These are phyloP conservation scores for Cyberlindnera nakhonratchasimensis DNA, from an alignment of 805 yeast genomes.

Conservation along the genomic window DNA sequence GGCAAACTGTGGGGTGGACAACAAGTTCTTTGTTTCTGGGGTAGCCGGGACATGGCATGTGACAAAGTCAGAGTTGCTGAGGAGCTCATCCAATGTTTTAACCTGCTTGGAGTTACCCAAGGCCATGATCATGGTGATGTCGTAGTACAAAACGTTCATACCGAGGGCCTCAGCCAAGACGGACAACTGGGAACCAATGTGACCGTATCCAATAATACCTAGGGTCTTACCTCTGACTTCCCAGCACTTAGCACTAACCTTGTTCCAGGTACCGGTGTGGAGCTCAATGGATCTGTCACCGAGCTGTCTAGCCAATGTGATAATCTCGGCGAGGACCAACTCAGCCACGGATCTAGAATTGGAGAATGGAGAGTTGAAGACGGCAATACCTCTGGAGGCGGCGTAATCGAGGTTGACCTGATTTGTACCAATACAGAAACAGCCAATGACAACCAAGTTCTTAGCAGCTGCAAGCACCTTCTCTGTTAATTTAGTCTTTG, in stretches of 20 bases:
- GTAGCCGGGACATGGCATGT: constrained; percentile 94
- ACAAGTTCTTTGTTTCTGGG: constrained; percentile 85
- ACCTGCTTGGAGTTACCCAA: constrained; percentile 97
- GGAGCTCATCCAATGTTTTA: constrained; percentile 74
- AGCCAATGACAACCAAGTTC: constrained; percentile 87
- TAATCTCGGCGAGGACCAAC: constrained; percentile 91
- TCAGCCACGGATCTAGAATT: constrained; percentile 99
- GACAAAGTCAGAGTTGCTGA: constrained; percentile 80
- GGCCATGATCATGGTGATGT: constrained; percentile 88
- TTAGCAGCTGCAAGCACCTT: constrained; percentile 80
- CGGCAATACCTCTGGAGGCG: constrained; percentile 90
- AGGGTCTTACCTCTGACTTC: constrained; percentile 98
- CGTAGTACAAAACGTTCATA: constrained; percentile 93
- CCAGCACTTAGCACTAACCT: constrained; percentile 94
- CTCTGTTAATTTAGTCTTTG: constrained; percentile 86
- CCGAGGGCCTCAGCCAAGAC: constrained; percentile 98
- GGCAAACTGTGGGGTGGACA: constrained; percentile 86
- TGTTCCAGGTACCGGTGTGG: constrained; percentile 98
- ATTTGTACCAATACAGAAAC: constrained; percentile 99
- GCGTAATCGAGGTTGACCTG: constrained; percentile 94
- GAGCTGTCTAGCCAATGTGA: constrained; percentile 90
- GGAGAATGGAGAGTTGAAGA: constrained; percentile 97
- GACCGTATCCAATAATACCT: constrained; percentile 97
- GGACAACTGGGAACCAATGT: constrained; percentile 94
- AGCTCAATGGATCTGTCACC: constrained; percentile 95